Conservation (phyloP, 805 yeast genomes). For the Saturnispora diversa region DNA sequence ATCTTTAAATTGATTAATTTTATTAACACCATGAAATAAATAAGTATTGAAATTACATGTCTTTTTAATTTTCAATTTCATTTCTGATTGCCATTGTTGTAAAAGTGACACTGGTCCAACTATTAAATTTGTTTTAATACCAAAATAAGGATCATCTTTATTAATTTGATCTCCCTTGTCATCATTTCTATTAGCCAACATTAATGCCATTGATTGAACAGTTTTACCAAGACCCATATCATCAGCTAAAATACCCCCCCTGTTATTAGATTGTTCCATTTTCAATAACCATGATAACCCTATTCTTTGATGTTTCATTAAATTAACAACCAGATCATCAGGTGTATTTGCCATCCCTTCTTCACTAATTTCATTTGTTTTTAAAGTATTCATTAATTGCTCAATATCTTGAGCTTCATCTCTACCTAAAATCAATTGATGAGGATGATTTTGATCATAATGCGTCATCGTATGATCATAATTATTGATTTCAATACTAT, state of each 20-base stretch:
- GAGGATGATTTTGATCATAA: background rate
- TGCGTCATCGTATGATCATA: background rate
- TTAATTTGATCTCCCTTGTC: too few relatives aligned
- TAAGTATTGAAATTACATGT: constrained; percentile 39
- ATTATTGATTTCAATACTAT: constrained; percentile 4
- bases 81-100: constrained; percentile 79
- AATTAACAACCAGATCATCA: constrained; percentile 40
- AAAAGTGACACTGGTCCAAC: constrained; percentile 89
- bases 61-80: constrained; percentile 51
- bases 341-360: constrained; percentile 61
- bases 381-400: constrained; percentile 33
- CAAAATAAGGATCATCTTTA: too few relatives aligned
- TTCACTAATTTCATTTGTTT: constrained; percentile 40
- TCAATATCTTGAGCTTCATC: constrained; percentile 22
- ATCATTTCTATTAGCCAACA: constrained; percentile 40
- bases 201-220: constrained; percentile 55
- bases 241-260: constrained; percentile 70
- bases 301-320: constrained; percentile 60
- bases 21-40: constrained; percentile 50
- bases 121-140: constrained; percentile 53
- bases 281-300: constrained; percentile 77
- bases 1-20: constrained; percentile 36
- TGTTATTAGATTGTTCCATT: constrained; percentile 52
- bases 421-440: background rate
- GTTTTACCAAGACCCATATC: constrained; percentile 84